Evolutionary conservation across 108 stramenopile species (phyloP).

Genomic region (Cyclotella atomus): DNA sequence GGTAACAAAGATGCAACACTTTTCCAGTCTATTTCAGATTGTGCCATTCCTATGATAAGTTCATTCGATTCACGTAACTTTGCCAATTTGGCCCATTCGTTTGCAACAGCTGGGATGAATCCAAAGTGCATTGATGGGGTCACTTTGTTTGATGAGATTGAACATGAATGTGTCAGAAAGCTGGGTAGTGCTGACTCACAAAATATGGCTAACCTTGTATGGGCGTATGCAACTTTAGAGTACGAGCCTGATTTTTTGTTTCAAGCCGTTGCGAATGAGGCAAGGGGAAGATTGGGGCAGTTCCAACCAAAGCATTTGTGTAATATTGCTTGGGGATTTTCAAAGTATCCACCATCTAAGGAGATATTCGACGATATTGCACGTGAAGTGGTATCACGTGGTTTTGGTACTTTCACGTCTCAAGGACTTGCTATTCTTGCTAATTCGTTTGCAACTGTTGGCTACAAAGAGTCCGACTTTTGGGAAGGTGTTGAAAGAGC

Average conservation of each 20-base stretch:
- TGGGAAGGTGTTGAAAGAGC: slow-evolving; percentile 37
- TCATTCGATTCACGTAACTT: slow-evolving; percentile 23
- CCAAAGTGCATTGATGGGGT: background rate
- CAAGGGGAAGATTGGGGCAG: slow-evolving; percentile 11
- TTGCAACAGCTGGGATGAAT: slow-evolving; percentile 18
- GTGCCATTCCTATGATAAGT: slow-evolving; percentile 20
- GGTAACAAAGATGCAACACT: slow-evolving; percentile 19
- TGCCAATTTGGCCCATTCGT: slow-evolving; percentile 37
- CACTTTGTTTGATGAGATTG: slow-evolving; percentile 17
- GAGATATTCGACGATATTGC: slow-evolving; percentile 39
- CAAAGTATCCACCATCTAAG: slow-evolving; percentile 17
- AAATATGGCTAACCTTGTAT: slow-evolving; percentile 12
- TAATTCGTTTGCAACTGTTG: slow-evolving; percentile 41
- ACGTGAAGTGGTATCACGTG: slow-evolving; percentile 30
- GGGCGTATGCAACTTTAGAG: slow-evolving; percentile 31
- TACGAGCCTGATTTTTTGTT: slow-evolving; percentile 24
- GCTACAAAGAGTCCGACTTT: slow-evolving; percentile 16
- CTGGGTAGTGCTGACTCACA: slow-evolving; percentile 3
- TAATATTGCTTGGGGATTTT: slow-evolving; percentile 38
- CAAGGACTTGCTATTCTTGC: slow-evolving; percentile 47
- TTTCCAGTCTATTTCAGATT: slow-evolving; percentile 19
- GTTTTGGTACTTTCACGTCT: slow-evolving; percentile 24
- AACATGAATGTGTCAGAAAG: background rate
- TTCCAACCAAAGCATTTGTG: slow-evolving; percentile 31
- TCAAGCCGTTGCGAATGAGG: slow-evolving; percentile 21